Evolutionary conservation across 331 rosid genomes (phyloP).

Genomic region (Erythrophleum ivorense): DNA sequence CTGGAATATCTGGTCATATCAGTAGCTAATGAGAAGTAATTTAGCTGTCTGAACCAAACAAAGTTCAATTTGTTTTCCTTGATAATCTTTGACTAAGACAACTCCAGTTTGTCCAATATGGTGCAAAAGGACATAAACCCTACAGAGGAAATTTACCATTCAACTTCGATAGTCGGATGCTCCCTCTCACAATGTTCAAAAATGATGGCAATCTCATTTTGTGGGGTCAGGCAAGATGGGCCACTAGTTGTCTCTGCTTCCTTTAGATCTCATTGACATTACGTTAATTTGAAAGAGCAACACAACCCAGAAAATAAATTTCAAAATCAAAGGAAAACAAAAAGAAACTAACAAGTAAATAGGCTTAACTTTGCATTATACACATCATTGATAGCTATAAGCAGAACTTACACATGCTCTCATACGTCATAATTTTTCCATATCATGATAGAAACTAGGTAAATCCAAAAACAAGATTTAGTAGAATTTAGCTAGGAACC

Average conservation of each 20-base stretch:
- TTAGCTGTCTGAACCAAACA: slow-evolving; percentile 17
- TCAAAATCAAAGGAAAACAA: neutral
- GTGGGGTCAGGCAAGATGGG: neutral
- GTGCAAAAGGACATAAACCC: slow-evolving; percentile 7
- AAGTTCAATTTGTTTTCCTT: neutral
- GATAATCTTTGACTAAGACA: slow-evolving; percentile 19
- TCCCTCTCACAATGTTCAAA: slow-evolving; percentile 11
- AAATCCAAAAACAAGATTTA: slow-evolving; percentile 46
- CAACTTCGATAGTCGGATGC: slow-evolving; percentile 18
- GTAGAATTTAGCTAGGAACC: slow-evolving; percentile 18
- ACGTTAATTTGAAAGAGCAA: slow-evolving; percentile 25
- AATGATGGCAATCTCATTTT: neutral
- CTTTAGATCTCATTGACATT: neutral
- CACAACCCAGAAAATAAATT: neutral
- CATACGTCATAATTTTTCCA: slow-evolving; percentile 44
- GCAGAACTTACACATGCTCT: slow-evolving; percentile 37
- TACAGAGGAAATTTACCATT: slow-evolving; percentile 27
- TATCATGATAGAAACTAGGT: slow-evolving; percentile 43
- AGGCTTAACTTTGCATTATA: slow-evolving; percentile 26
- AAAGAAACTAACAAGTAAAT: neutral
- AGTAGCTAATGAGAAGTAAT: neutral
- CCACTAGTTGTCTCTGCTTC: neutral
- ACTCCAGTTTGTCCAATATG: neutral
- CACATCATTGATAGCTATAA: slow-evolving; percentile 33
- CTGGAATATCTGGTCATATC: slow-evolving; percentile 7